Evolutionary conservation across 2,329 filamentous ascomycete species (phyloP), one percentile per base, ranked within the genome.

Genomic region (Aspergillus sp.): DNA sequence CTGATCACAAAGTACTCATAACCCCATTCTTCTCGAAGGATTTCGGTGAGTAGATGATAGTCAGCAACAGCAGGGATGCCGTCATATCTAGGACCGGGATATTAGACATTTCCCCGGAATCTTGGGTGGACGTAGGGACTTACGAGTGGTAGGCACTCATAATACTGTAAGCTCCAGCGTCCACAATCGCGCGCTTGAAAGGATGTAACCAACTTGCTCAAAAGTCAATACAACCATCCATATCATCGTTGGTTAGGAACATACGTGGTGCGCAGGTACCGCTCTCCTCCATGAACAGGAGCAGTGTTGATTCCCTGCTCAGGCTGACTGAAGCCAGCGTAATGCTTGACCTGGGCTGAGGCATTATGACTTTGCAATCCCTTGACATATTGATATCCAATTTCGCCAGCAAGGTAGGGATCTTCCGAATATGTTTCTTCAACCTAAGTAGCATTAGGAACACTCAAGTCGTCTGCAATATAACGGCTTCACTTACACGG

Each of bases 381-480:
- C 51, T 77, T 81, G 40, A 86, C 78, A 55, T 83, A 83, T 31
- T 80, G 77, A 64, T 90, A 86, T 1, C 83, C 86, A 56, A 90
- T 81, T 68, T 91, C 87, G 3, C 88, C 89, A 2, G 86, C 81
- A 61, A 91, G 78, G 65, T 83, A 88, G 1, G 82, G 76, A 62
- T 91, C 89, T 69, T 91, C 89, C 31, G 86, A 84, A 66, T 84
- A 90, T 0, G 84, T 89, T 71, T 91, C 89, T 70, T 91, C 89
- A 2, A 91, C 71, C 71, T 74, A 31, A 15, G 1, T 2, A 7
- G 21, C 19, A 8, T 33, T 37, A 40, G 35, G 2, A 31, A 31
- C 6, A n/a, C 21, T 23, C 9, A 6, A 4, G 4, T 25, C 9
- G 8, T 15, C 6, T 15, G 41, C 4, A 15, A n/a, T 23, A 7